Conservation (phyloP, 352 stramenopile genomes). For the Peronosclerospora sorghi region DNA sequence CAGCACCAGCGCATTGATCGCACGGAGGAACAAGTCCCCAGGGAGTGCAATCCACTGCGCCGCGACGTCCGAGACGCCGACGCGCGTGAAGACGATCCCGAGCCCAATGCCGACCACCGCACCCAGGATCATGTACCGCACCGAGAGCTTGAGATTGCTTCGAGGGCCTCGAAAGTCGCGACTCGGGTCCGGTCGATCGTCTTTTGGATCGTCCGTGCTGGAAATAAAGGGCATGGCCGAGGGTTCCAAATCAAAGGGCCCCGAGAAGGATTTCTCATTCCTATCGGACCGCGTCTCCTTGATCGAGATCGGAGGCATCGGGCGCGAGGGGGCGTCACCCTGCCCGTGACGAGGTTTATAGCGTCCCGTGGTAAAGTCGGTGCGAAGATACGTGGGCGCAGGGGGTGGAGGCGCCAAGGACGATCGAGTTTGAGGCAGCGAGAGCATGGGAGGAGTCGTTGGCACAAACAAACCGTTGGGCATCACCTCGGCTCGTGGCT, state of each 20-base stretch:
- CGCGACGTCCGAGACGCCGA: constrained; percentile 30
- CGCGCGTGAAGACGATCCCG: constrained; percentile 31
- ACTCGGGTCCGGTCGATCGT: constrained; percentile 14
- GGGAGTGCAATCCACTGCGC: constrained; percentile 57
- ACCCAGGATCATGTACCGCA: constrained; percentile 41
- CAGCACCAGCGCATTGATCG: constrained; percentile 65
- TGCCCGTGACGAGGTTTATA: constrained; percentile 1
- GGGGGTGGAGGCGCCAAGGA: constrained; percentile 11
- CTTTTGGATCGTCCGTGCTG: constrained; percentile 13
- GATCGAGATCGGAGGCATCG: constrained; percentile 12
- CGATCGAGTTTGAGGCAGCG: constrained; percentile 11
- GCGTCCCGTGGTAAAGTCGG: constrained; percentile 29
- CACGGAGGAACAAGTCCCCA: constrained; percentile 63
- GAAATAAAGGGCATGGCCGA: constrained; percentile 25
- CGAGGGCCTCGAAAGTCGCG: constrained; percentile 25
- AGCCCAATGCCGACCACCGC: constrained; percentile 36
- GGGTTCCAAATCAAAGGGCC: constrained; percentile 25
- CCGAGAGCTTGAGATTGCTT: constrained; percentile 38
- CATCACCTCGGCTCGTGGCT: constrained; percentile 4
- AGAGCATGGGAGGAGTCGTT: constrained; percentile 18
- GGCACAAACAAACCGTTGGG: constrained; percentile 16
- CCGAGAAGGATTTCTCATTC: constrained; percentile 7
- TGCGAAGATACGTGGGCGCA: constrained; percentile 23
- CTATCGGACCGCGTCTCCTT: constrained; percentile 4
- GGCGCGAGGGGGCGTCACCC: constrained; percentile 10